These are phyloP conservation scores for Mytilinidion resinicola DNA, from an alignment of 495 filamentous ascomycete species.

Conservation along the genomic window DNA sequence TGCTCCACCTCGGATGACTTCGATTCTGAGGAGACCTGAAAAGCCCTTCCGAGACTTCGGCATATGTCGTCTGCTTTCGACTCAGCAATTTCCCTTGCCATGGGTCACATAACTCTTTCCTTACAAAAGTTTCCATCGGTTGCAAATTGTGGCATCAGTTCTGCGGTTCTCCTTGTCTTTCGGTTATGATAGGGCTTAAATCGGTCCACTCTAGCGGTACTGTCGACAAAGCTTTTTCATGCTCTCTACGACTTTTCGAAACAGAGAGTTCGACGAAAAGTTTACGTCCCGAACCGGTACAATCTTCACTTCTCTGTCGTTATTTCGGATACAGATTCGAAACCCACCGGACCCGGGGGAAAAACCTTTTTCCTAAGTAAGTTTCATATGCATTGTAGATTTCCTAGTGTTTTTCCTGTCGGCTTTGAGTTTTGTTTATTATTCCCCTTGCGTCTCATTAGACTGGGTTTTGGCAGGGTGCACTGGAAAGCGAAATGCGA, in stretches of 20 bases:
- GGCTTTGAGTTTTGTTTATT: background rate
- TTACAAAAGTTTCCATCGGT: constrained; percentile 24
- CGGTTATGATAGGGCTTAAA: constrained; percentile 4
- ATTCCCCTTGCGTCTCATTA: background rate
- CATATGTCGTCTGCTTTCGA: constrained; percentile 5
- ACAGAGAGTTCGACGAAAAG: background rate
- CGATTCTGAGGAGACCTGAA: background rate
- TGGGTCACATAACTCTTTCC: constrained; percentile 18
- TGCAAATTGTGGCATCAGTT: background rate
- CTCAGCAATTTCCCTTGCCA: constrained; percentile 1
- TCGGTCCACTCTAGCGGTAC: background rate
- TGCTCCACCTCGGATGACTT: background rate
- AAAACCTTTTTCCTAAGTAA: constrained; percentile 17
- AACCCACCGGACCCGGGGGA: constrained; percentile 23
- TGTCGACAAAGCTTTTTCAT: background rate
- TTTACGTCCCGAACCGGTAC: background rate
- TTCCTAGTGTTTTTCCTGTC: constrained; percentile 15
- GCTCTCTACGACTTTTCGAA: too few relatives aligned
- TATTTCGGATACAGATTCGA: constrained; percentile 27
- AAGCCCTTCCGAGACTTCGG: background rate
- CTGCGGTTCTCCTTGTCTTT: background rate
- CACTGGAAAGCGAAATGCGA: background rate
- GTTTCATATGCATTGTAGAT: constrained; percentile 28
- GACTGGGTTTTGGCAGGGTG: background rate
- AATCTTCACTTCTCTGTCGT: constrained; percentile 12